Evolutionary conservation across 495 filamentous ascomycete genomes (phyloP), one percentile per base, ranked within the genome.

Genomic region (Sabuloglossum arenarium): DNA sequence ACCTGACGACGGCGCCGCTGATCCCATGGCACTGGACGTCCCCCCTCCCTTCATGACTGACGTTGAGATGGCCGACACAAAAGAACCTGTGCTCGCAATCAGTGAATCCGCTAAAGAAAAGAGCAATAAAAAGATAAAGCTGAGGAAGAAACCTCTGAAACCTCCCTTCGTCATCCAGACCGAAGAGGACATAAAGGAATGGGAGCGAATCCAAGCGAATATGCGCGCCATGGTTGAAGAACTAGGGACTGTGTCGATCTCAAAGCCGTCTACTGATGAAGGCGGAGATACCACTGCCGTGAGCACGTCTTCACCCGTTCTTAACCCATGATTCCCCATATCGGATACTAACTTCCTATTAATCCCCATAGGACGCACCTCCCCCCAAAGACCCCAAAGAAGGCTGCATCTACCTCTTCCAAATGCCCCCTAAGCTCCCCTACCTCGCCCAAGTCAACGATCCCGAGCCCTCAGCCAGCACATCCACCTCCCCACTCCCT

Each of bases 351-450:
- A 39, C 34, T 39, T n/a, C n/a, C 53, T 42, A 12, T 9, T 6
- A 29, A 14, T 25, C 31, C n/a, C 5, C n/a, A 23, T 14, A 56
- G 28, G 55, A 57, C 31, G 31, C 45, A n/a, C 12, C 27, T 2
- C 29, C 30, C n/a, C 25, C 53, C 6, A 11, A 23, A 61, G 70
- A 19, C 23, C 24, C 28, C 52, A 58, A 42, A 21, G 54, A 66
- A 6, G 71, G 73, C 24, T 66, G 70, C 37, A 64, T 75, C 27
- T 77, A 74, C 64, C 63, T 78, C 21, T 71, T 79, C 63, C 75
- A 79, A 60, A 73, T 79, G 61, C 75, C 75, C 9, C 75, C 75
- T 1, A 68, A 76, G 60, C 70, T 75, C 0, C 75, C 75, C 52
- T 71, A 69, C 55, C 69, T 79, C 51, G 59, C 64, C 25, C 56